Percentiles rank a stretch among this genome's conserved stretches.
phyloP scores from a whole-genome alignment of 106 monocot genomes.

The Dendrobium nobile region DNA sequence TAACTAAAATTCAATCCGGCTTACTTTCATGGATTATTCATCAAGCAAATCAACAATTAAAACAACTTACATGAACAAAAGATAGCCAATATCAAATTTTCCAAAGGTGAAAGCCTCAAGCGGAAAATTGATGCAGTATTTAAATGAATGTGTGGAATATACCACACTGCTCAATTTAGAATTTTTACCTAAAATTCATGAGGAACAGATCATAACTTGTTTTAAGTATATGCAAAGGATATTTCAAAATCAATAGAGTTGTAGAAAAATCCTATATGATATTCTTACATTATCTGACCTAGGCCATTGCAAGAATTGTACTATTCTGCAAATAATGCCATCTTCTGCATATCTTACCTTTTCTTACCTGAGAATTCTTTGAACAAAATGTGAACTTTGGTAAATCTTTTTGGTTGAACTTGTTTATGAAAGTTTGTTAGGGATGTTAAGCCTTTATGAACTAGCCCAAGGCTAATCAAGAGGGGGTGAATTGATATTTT shows the following conservation, averaged over 20 bases:
- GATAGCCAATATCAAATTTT: not conserved
- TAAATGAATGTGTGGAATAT: not conserved
- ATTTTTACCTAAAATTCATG: not conserved
- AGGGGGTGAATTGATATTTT: too few relatives aligned
- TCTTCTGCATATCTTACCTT: not conserved
- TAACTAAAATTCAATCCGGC: not conserved
- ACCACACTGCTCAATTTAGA: not conserved
- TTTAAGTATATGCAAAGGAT: not conserved
- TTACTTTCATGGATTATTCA: not conserved
- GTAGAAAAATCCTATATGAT: not conserved
- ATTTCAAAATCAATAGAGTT: not conserved
- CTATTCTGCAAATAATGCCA: not conserved
- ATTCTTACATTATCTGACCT: not conserved
- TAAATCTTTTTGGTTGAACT: not conserved
- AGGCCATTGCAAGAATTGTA: not conserved
- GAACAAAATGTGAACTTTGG: not conserved
- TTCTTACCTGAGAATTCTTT: not conserved
- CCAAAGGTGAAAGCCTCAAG: not conserved
- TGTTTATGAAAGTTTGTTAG: too few relatives aligned
- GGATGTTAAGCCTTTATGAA: too few relatives aligned
- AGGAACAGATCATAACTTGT: not conserved
- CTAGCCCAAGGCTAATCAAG: too few relatives aligned
- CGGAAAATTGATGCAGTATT: not conserved
- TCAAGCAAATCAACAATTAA: not conserved
- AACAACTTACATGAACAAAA: not conserved